Evolutionary conservation across 2,329 filamentous ascomycete species (phyloP).

Genomic region (Phialophora tarda): DNA sequence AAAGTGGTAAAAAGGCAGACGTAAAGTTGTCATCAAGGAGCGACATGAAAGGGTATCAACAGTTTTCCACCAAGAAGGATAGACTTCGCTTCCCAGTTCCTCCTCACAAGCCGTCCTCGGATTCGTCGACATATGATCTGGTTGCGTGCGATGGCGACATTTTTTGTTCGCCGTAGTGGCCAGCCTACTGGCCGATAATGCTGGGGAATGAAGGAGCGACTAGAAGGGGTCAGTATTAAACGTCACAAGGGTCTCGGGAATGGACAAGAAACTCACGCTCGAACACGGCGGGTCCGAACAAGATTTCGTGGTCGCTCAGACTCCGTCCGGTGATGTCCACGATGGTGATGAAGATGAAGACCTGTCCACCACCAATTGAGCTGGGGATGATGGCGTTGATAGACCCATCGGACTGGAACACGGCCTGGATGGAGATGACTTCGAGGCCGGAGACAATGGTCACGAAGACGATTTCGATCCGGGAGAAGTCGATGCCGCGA

Average conservation of each 20-base stretch:
- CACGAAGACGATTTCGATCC: slow-evolving; percentile 29
- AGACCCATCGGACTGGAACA: slow-evolving; percentile 18
- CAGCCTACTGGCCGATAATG: slow-evolving; percentile 16
- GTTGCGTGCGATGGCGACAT: background rate
- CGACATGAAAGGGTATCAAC: slow-evolving; percentile 23
- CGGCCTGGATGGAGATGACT: slow-evolving; percentile 29
- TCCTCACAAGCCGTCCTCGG: background rate
- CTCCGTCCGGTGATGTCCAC: slow-evolving; percentile 31
- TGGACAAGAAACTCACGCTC: slow-evolving; percentile 32
- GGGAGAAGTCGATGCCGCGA: slow-evolving; percentile 22
- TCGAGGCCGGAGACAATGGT: slow-evolving; percentile 38
- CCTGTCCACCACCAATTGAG: slow-evolving; percentile 33
- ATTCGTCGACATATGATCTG: background rate
- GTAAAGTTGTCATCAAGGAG: slow-evolving; percentile 27
- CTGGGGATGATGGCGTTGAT: slow-evolving; percentile 32
- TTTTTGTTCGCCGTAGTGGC: background rate
- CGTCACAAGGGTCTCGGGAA: background rate
- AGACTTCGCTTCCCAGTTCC: background rate
- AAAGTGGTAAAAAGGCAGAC: slow-evolving; percentile 5
- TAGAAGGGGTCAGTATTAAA: slow-evolving; percentile 1
- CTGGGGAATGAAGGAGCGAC: slow-evolving; percentile 28
- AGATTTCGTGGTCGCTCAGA: slow-evolving; percentile 32
- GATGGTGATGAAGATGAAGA: slow-evolving; percentile 38
- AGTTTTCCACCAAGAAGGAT: background rate
- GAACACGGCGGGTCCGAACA: slow-evolving; percentile 39